phyloP scores from a whole-genome alignment of 2,329 filamentous ascomycete genomes.

The Aspergillus sp. region DNA sequence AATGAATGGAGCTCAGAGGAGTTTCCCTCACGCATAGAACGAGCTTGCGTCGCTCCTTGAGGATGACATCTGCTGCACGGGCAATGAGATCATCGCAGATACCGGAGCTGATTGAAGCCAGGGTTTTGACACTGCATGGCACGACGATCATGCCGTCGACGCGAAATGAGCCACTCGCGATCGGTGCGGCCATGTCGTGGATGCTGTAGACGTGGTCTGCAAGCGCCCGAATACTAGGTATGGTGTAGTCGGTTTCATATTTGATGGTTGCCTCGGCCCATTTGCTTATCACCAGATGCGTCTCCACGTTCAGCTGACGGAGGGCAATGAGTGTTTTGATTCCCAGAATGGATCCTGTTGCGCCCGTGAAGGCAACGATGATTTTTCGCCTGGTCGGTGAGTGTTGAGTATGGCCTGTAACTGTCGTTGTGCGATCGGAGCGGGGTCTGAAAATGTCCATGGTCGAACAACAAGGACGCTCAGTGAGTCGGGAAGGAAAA shows the following conservation, averaged over 20 bases:
- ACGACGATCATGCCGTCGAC: constrained; percentile 41
- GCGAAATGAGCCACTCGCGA: constrained; percentile 38
- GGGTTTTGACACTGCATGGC: constrained; percentile 43
- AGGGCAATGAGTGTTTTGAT: too few species aligned
- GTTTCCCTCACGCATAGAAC: constrained; percentile 37
- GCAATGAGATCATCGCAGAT: constrained; percentile 40
- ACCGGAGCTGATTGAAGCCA: constrained; percentile 34
- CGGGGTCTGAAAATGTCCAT: too few species aligned
- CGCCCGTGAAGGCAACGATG: too few species aligned
- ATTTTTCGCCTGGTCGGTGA: too few species aligned
- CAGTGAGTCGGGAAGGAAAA: too few species aligned
- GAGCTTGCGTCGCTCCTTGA: constrained; percentile 37
- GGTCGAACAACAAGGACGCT: too few species aligned
- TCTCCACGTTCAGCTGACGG: constrained; percentile 36
- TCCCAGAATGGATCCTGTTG: too few species aligned
- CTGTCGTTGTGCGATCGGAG: too few species aligned
- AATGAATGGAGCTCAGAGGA: constrained; percentile 20
- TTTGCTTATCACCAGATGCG: constrained; percentile 41
- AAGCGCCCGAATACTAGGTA: constrained; percentile 24
- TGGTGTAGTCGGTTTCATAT: constrained; percentile 35
- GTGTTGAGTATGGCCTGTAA: too few species aligned
- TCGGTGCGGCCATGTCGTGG: constrained; percentile 37
- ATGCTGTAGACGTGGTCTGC: constrained; percentile 31
- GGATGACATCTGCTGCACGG: constrained; percentile 36
- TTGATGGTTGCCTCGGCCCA: constrained; percentile 42